Conservation (phyloP, 1,139 yeast species). For the Kluyveromyces sp. region DNA sequence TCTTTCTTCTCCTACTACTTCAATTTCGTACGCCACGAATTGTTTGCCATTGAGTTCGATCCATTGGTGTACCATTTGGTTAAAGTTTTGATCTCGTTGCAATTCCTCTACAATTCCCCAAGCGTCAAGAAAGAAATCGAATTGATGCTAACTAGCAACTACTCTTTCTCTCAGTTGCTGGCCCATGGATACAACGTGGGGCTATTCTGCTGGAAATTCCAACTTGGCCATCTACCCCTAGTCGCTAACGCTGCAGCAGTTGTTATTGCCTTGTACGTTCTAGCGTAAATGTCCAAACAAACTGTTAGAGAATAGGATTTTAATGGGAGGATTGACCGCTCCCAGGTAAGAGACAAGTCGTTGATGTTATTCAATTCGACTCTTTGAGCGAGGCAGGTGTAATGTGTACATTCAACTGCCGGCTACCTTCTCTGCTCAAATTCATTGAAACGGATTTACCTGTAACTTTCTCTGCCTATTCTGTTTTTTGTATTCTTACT, state of each 20-base stretch:
- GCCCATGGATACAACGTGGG: slow-evolving; percentile 13
- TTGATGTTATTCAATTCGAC: no score
- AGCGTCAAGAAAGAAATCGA: slow-evolving; percentile 6
- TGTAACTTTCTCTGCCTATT: not conserved
- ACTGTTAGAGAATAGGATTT: not conserved
- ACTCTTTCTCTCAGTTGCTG: slow-evolving; percentile 2
- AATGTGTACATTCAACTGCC: no score
- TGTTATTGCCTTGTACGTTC: slow-evolving; percentile 21
- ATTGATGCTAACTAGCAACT: slow-evolving; percentile 2
- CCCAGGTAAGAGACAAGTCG: no score
- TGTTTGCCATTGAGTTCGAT: slow-evolving; percentile 23
- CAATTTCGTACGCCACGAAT: slow-evolving; percentile 29
- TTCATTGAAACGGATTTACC: no score
- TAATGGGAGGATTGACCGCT: not conserved
- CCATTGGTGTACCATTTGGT: slow-evolving; percentile 28
- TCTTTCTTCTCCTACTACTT: slow-evolving; percentile 24
- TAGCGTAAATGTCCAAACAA: slow-evolving; percentile 7
- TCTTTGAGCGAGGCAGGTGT: no score
- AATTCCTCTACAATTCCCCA: slow-evolving; percentile 6
- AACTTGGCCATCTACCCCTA: slow-evolving; percentile 22
- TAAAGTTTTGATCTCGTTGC: slow-evolving; percentile 19
- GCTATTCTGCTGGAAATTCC: slow-evolving; percentile 15
- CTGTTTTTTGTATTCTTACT: not conserved
- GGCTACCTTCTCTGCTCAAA: no score
- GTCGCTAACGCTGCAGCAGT: slow-evolving; percentile 19